Base-by-base conservation (phyloP, 169 alveolate species). In the Babesia ovata region DNA sequence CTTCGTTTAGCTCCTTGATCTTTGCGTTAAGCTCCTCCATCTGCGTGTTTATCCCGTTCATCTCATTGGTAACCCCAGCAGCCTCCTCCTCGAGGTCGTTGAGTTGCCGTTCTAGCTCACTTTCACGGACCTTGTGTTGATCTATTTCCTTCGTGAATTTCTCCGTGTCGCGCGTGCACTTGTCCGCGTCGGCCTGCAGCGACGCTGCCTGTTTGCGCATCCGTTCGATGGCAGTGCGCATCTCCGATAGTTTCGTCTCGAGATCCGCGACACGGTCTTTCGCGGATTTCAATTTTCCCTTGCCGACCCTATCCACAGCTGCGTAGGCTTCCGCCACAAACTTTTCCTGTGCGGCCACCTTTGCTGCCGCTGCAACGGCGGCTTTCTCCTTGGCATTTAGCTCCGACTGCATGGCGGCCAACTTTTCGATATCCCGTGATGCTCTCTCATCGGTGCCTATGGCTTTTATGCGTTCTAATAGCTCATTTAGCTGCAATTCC, bases 61-160 rank as follows among this genome's bases (percentile, higher is more conserved):
- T 66, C n/a, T 61, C 79, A 21, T 59, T 48, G 60, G 62, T 88
- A 19, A 81, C 70, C 4, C 62, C 72, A 13, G 91, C 85, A 21
- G 92, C 88, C 39, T 87, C 86, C 42, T 84, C 86, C 46, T 92
- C 92, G 24, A 91, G 73, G 53, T 72, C 72, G 59, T 90, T 78
- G 59, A 92, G 71, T 61, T 92, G 92, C 60, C 71, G 85, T 49
- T 69, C 86, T 24, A 81, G 42, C 60, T 85, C 90, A 59, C 59
- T 63, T 63, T 87, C 93, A 42, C 86, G 69, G 4, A 62, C 85
- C 73, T 77, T 86, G 65, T 91, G 92, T 73, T 79, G 85, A 39
- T 74, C 90, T 42, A 88, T 86, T n/a, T 89, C 92, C 58, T 76
- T 84, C 0, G 85, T 82, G 56, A 82, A 73, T 56, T 78, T 89